Conservation (phyloP, 371 early-diverging fungal genomes). For the Apophysomyces variabilis region DNA sequence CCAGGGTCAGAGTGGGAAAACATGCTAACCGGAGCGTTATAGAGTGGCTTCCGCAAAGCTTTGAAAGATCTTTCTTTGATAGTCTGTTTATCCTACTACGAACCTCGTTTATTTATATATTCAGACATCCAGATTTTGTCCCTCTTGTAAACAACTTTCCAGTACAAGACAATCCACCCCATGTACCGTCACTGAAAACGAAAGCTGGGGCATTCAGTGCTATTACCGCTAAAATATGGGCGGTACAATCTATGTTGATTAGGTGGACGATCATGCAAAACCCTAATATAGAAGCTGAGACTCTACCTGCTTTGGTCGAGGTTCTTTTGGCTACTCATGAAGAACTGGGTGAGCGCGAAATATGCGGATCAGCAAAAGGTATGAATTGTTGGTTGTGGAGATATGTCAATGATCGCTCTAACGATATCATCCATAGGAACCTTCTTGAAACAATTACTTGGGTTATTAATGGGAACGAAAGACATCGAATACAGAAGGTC, state of each 20-base stretch:
- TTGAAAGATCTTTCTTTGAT: conserved; percentile 16
- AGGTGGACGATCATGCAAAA: neutral
- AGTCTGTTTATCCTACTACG: conserved; percentile 19
- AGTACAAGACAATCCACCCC: conserved; percentile 30
- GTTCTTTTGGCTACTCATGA: conserved; percentile 61
- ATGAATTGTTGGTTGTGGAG: conserved; percentile 6
- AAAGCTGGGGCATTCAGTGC: conserved; percentile 38
- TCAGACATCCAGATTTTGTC: conserved; percentile 53
- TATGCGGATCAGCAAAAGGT: conserved; percentile 65
- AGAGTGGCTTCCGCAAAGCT: conserved; percentile 14
- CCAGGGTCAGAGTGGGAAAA: neutral
- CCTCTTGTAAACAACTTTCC: conserved; percentile 49
- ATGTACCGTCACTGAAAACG: conserved; percentile 39
- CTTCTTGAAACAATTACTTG: conserved; percentile 38
- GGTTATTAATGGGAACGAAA: conserved; percentile 21
- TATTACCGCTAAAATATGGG: conserved; percentile 38
- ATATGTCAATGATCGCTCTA: no score
- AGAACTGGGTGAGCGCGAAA: conserved; percentile 67
- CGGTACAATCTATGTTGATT: conserved; percentile 30
- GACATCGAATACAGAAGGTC: conserved; percentile 34
- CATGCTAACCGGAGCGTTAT: neutral
- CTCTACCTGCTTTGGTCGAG: conserved; percentile 29
- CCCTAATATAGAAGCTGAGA: neutral
- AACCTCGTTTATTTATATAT: conserved; percentile 44
- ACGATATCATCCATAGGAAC: conserved; percentile 26